phyloP scores from a whole-genome alignment of 1,284 basidiomycete genomes.

The Apiotrichum gamsii region DNA sequence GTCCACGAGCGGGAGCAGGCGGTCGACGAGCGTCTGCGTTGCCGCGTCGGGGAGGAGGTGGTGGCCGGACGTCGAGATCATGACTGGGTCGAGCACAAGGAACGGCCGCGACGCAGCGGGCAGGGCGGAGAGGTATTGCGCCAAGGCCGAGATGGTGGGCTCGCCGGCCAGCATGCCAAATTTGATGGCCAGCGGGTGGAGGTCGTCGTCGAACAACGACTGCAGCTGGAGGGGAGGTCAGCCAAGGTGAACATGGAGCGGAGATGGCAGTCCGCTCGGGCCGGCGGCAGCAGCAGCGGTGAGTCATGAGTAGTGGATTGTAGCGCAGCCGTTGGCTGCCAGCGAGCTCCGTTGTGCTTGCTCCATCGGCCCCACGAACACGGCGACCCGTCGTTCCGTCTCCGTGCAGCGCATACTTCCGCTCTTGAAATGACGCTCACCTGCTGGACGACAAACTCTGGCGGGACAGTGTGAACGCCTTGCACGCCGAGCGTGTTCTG shows the following conservation, averaged over 20 bases:
- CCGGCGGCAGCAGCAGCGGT: too few species aligned
- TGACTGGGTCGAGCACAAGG: slow-evolving; percentile 82
- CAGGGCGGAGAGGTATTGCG: slow-evolving; percentile 26
- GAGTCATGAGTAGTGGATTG: too few species aligned
- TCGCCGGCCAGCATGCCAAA: slow-evolving; percentile 73
- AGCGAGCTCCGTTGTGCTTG: too few species aligned
- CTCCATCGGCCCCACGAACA: too few species aligned
- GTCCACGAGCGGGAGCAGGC: slow-evolving; percentile 65
- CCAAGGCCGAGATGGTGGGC: slow-evolving; percentile 46
- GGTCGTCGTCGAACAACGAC: slow-evolving; percentile 66
- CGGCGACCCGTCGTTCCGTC: too few species aligned
- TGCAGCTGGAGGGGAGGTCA: slow-evolving; percentile 55
- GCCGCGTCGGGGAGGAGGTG: slow-evolving; percentile 62
- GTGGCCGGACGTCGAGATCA: slow-evolving; percentile 87
- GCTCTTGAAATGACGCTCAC: slow-evolving; percentile 46
- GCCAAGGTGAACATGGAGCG: too few species aligned
- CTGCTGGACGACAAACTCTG: slow-evolving; percentile 65
- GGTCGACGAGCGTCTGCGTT: slow-evolving; percentile 47
- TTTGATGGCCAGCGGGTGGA: slow-evolving; percentile 71
- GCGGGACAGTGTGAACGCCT: slow-evolving; percentile 59
- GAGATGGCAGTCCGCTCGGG: too few species aligned
- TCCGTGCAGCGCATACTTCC: too few species aligned
- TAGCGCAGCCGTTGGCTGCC: too few species aligned
- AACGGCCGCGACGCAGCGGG: slow-evolving; percentile 44
- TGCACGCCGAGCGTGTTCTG: slow-evolving; percentile 87